Evolutionary conservation across 75 land plant species (phyloP).

Genomic region (Cunninghamia lanceolata): DNA sequence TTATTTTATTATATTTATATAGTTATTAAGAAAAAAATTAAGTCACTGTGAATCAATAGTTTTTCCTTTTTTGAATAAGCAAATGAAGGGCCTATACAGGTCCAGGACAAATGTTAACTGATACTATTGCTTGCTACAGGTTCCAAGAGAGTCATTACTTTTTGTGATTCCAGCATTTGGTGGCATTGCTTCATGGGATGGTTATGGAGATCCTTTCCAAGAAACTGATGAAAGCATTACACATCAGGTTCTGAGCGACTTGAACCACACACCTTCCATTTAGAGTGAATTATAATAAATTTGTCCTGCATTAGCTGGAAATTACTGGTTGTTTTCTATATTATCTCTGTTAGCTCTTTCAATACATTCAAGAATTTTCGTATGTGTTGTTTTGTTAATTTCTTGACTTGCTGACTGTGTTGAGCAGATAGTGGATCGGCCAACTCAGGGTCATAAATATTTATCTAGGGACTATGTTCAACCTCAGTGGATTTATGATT

Average conservation of each 20-base stretch:
- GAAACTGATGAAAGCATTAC: slow-evolving; percentile 84
- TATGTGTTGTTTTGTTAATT: not conserved
- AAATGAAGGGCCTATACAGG: not conserved
- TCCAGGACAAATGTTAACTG: not conserved
- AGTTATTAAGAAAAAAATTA: not conserved
- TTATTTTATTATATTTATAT: not conserved
- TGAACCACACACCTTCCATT: not conserved
- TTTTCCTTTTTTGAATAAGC: not conserved
- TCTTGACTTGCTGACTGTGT: not conserved
- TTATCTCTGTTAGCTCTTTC: not conserved
- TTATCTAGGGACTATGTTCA: slow-evolving; percentile 93
- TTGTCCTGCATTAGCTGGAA: slow-evolving; percentile 11
- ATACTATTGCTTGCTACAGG: slow-evolving; percentile 37
- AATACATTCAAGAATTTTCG: not conserved
- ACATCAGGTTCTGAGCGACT: slow-evolving; percentile 60
- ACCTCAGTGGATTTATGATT: slow-evolving; percentile 97
- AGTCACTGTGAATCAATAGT: no score
- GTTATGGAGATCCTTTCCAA: slow-evolving; percentile 79
- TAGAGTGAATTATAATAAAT: not conserved
- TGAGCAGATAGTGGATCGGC: slow-evolving; percentile 90
- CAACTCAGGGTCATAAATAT: slow-evolving; percentile 68
- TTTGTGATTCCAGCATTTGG: slow-evolving; percentile 93
- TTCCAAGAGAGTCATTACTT: slow-evolving; percentile 89
- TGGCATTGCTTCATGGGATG: slow-evolving; percentile 94
- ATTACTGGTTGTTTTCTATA: not conserved